Conservation (phyloP, 768 basidiomycete species). For the Hemileccinum rubropunctum region DNA sequence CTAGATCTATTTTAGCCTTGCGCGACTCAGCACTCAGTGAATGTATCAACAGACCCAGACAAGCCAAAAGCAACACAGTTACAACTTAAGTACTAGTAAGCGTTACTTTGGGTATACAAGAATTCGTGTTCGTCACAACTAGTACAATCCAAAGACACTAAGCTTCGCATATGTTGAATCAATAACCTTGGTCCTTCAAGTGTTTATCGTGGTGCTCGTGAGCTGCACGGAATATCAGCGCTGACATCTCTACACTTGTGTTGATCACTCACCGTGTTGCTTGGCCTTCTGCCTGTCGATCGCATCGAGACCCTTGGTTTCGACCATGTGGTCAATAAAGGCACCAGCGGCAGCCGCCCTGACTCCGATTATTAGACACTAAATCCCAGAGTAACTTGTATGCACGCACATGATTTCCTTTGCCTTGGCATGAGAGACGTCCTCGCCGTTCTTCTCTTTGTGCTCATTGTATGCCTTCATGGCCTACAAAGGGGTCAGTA, state of each 20-base stretch:
- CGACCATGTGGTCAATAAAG: conserved; percentile 51
- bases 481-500: conserved; percentile 39
- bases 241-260: too few relatives aligned
- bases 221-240: conserved; percentile 12
- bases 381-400: conserved; percentile 1
- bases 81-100: too few relatives aligned
- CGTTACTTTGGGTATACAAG: conserved; percentile 8
- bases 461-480: conserved; percentile 64
- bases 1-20: too few relatives aligned
- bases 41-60: too few relatives aligned
- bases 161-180: background rate
- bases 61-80: too few relatives aligned
- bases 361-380: background rate
- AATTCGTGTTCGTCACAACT: background rate
- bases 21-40: too few relatives aligned
- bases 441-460: conserved; percentile 44
- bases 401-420: conserved; percentile 49
- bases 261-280: conserved; percentile 27
- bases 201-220: background rate
- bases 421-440: conserved; percentile 48
- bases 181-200: background rate
- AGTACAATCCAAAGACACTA: background rate
- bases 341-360: conserved; percentile 57
- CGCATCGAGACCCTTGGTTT: conserved; percentile 58
- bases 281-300: conserved; percentile 45